phyloP scores from a whole-genome alignment of 441 rosid genomes.

The Pelargonium australe region DNA sequence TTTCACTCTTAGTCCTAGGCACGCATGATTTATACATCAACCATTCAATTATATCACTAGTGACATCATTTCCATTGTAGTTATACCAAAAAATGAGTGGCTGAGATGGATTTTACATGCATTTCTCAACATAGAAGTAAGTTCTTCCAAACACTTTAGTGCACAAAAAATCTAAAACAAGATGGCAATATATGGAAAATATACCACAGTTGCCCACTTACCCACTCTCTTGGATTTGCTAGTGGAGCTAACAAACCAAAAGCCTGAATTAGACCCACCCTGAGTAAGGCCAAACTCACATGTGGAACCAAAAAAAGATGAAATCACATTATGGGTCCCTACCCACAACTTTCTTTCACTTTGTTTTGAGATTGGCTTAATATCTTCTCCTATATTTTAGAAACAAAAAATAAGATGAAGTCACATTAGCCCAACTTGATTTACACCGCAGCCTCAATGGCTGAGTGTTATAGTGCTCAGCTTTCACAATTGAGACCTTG shows the following conservation, averaged over 20 bases:
- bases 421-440: no score
- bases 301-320: constrained; percentile 9
- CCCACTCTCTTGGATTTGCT: constrained; percentile 7
- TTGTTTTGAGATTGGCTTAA: constrained; percentile 4
- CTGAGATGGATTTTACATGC: constrained; percentile 7
- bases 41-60: constrained; percentile 2
- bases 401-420: no score
- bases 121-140: constrained; percentile 1
- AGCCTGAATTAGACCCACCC: constrained; percentile 10
- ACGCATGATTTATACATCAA: background rate
- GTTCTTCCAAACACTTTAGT: background rate
- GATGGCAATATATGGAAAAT: background rate
- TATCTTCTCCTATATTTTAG: background rate
- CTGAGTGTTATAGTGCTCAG: no score
- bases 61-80: constrained; percentile 6
- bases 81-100: constrained; percentile 6
- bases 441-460: no score
- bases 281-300: background rate
- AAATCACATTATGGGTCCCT: constrained; percentile 10
- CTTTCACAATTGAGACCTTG: no score
- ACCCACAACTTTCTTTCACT: constrained; percentile 1
- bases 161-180: constrained; percentile 3
- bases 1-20: background rate
- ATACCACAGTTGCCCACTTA: constrained; percentile 3
- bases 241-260: constrained; percentile 9